Percentiles rank a stretch among this genome's conserved stretches.
phyloP scores from a whole-genome alignment of 768 basidiomycete genomes.

The Amanita rubescens region DNA sequence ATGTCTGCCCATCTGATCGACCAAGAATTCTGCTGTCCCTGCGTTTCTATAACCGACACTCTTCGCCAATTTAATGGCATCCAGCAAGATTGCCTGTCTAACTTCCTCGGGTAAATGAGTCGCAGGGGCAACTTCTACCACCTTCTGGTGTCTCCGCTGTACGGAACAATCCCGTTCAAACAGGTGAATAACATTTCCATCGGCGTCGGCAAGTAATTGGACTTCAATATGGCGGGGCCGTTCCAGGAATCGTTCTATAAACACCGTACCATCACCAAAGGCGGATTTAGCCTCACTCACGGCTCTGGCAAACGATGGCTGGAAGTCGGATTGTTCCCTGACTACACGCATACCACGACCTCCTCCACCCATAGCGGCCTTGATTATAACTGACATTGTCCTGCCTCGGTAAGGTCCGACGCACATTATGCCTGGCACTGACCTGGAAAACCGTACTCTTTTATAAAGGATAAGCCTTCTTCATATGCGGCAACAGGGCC shows the following conservation, averaged over 20 bases:
- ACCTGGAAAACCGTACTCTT: slow-evolving; percentile 95
- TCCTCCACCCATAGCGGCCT: slow-evolving; percentile 98
- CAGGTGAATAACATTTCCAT: slow-evolving; percentile 94
- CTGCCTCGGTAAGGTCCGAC: not conserved
- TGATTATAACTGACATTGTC: slow-evolving; percentile 77
- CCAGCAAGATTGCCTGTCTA: slow-evolving; percentile 77
- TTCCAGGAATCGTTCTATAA: slow-evolving; percentile 97
- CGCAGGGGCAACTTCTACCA: slow-evolving; percentile 97
- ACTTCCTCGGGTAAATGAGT: slow-evolving; percentile 89
- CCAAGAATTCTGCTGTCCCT: slow-evolving; percentile 97
- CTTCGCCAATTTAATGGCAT: slow-evolving; percentile 92
- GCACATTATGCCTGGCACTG: slow-evolving; percentile 11
- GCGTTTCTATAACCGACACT: slow-evolving; percentile 95
- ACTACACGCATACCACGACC: slow-evolving; percentile 99
- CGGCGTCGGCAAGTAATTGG: slow-evolving; percentile 84
- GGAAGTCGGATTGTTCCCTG: slow-evolving; percentile 86
- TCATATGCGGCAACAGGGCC: slow-evolving; percentile 78
- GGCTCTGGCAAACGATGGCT: slow-evolving; percentile 83
- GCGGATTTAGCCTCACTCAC: slow-evolving; percentile 93
- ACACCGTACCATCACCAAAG: slow-evolving; percentile 98
- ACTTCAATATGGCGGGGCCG: slow-evolving; percentile 97
- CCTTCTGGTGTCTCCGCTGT: slow-evolving; percentile 96
- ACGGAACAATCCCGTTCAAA: slow-evolving; percentile 99
- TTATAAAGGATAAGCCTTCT: slow-evolving; percentile 83
- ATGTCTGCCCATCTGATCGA: slow-evolving; percentile 92